Conservation (phyloP, 169 alveolate genomes). For the Plasmodium malariae region DNA sequence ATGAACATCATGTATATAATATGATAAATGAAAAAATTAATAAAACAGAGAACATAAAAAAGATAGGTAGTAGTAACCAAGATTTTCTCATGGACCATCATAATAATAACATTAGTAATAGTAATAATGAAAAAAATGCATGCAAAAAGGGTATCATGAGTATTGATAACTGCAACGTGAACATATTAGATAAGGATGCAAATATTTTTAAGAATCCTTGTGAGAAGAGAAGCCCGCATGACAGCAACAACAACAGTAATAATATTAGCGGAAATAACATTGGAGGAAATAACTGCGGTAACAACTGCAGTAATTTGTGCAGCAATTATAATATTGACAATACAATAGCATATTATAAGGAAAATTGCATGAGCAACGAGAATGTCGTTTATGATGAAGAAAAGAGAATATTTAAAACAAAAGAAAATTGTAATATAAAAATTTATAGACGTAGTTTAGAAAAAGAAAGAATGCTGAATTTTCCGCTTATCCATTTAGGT, state of each 20-base stretch:
- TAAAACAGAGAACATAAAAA: not conserved
- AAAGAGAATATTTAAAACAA: slow-evolving; percentile 51
- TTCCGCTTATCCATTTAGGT: slow-evolving; percentile 61
- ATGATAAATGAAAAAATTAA: not conserved
- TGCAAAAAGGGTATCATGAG: not conserved
- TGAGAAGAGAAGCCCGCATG: slow-evolving; percentile 4
- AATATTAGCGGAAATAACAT: not conserved
- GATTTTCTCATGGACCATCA: no score
- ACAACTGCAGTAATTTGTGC: not conserved
- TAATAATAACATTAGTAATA: not conserved
- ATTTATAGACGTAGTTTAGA: slow-evolving; percentile 59
- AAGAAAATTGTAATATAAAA: slow-evolving; percentile 70
- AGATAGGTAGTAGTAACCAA: no score
- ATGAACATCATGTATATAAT: not conserved
- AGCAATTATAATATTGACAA: not conserved
- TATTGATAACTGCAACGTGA: not conserved
- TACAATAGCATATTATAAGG: slow-evolving; percentile 34
- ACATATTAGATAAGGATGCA: slow-evolving; percentile 3
- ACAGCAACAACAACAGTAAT: not conserved
- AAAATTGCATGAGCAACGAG: slow-evolving; percentile 54
- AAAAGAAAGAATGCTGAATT: slow-evolving; percentile 41
- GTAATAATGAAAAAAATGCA: slow-evolving; percentile 1
- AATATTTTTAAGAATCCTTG: not conserved
- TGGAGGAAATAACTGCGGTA: not conserved
- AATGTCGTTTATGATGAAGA: slow-evolving; percentile 60